These are phyloP conservation scores for Mycena venus DNA, from an alignment of 768 basidiomycete genomes.

Conservation along the genomic window DNA sequence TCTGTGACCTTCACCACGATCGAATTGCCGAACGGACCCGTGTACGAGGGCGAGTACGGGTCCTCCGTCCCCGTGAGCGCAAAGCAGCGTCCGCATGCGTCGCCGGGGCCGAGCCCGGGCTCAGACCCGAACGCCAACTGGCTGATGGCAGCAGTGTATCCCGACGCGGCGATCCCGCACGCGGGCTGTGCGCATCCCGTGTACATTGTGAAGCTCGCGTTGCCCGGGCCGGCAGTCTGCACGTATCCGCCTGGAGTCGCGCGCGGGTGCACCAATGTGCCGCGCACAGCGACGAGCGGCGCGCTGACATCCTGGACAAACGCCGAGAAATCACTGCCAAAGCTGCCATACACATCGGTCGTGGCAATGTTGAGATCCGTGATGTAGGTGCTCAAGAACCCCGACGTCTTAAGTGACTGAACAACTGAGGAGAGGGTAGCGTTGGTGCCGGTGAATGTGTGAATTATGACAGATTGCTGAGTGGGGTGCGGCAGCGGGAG, in stretches of 20 bases:
- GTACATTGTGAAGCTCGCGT: slow-evolving; percentile 71
- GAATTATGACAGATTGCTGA: slow-evolving; percentile 20
- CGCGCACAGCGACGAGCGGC: not conserved
- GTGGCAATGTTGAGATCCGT: not conserved
- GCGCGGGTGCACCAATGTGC: slow-evolving; percentile 7
- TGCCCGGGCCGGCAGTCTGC: slow-evolving; percentile 61
- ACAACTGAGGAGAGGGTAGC: slow-evolving; percentile 10
- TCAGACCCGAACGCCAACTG: slow-evolving; percentile 68
- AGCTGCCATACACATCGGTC: slow-evolving; percentile 13
- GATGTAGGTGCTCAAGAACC: slow-evolving; percentile 7
- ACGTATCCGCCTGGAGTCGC: slow-evolving; percentile 64
- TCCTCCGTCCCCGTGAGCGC: slow-evolving; percentile 62
- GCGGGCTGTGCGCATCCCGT: slow-evolving; percentile 61
- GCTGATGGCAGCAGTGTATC: slow-evolving; percentile 70
- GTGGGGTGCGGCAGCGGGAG: slow-evolving; percentile 18
- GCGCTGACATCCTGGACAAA: slow-evolving; percentile 14
- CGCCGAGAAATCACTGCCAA: not conserved
- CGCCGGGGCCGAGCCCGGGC: slow-evolving; percentile 66
- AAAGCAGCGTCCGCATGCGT: slow-evolving; percentile 76
- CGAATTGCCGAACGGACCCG: slow-evolving; percentile 62
- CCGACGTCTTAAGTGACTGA: not conserved
- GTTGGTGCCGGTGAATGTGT: not conserved
- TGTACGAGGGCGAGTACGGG: slow-evolving; percentile 64
- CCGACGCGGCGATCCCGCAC: slow-evolving; percentile 64
- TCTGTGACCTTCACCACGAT: slow-evolving; percentile 69